Conservation (phyloP, 1,139 yeast species). For the Yamadazyma kanchanaburiensis region DNA sequence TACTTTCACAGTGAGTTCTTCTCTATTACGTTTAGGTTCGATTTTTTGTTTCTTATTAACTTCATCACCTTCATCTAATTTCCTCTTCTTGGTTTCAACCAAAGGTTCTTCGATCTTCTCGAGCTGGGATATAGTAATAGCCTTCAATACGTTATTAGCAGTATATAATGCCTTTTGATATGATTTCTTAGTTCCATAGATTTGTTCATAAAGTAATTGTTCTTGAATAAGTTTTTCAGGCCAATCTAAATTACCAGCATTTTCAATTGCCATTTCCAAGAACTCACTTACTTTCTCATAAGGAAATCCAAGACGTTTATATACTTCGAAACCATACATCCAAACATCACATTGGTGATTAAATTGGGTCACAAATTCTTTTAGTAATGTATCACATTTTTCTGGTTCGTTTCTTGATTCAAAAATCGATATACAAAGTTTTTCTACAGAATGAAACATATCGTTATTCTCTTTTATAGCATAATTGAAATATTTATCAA, state of each 20-base stretch:
- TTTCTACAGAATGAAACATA: slow-evolving; percentile 41
- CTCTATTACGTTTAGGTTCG: slow-evolving; percentile 47
- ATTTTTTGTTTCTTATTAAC: neutral
- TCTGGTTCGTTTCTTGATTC: slow-evolving; percentile 22
- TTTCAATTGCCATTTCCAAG: slow-evolving; percentile 29
- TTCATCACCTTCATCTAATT: neutral
- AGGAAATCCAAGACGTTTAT: slow-evolving; percentile 22
- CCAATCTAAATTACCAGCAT: slow-evolving; percentile 37
- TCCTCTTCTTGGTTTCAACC: neutral
- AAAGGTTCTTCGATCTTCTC: neutral
- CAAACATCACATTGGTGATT: slow-evolving; percentile 43
- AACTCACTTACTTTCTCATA: slow-evolving; percentile 18
- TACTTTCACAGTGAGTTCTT: slow-evolving; percentile 50
- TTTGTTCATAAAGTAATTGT: slow-evolving; percentile 37
- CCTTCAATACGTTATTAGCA: neutral
- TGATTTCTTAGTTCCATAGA: slow-evolving; percentile 23
- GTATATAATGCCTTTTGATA: neutral
- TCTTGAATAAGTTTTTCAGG: slow-evolving; percentile 51
- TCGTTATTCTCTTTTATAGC: slow-evolving; percentile 32
- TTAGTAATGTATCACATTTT: slow-evolving; percentile 24
- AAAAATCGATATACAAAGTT: slow-evolving; percentile 28
- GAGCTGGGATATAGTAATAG: neutral
- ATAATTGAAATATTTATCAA: slow-evolving; percentile 12
- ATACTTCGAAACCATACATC: slow-evolving; percentile 43
- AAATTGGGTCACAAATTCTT: slow-evolving; percentile 24